Conservation (phyloP, 106 monocot genomes). For the Cymbidium sinense region DNA sequence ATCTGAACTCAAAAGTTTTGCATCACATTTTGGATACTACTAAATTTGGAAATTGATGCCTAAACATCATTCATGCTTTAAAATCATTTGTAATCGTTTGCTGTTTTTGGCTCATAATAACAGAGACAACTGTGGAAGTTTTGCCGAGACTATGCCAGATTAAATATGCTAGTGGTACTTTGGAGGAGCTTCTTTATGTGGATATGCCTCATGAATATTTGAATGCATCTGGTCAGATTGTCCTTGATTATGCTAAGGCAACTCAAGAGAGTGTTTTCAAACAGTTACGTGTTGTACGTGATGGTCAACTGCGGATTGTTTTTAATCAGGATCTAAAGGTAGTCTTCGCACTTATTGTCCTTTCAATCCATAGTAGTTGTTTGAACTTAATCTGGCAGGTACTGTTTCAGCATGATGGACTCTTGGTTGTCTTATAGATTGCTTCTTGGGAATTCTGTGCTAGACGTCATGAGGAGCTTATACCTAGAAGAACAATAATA, state of each 20-base stretch:
- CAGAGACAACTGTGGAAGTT: constrained; percentile 80
- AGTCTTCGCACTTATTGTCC: neutral
- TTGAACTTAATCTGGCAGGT: neutral
- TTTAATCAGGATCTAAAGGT: constrained; percentile 82
- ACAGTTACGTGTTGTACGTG: constrained; percentile 68
- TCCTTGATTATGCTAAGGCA: constrained; percentile 92
- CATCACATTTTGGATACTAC: too few species aligned
- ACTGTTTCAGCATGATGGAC: neutral
- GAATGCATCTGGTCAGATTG: constrained; percentile 85
- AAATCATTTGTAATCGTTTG: neutral
- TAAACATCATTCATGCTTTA: neutral
- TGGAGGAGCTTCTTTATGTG: constrained; percentile 90
- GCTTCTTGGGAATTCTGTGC: constrained; percentile 95
- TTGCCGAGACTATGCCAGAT: constrained; percentile 83
- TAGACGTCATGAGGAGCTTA: too few species aligned
- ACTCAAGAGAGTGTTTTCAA: constrained; percentile 92
- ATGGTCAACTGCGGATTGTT: constrained; percentile 83
- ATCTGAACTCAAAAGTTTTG: neutral
- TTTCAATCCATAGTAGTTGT: neutral
- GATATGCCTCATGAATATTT: constrained; percentile 90
- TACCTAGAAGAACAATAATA: constrained; percentile 76
- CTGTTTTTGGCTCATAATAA: neutral
- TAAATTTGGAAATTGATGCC: neutral
- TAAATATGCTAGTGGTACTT: constrained; percentile 91
- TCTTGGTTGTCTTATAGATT: constrained; percentile 32